Evolutionary conservation across 2,329 filamentous ascomycete genomes (phyloP).

Genomic region (Neurospora crassa): DNA sequence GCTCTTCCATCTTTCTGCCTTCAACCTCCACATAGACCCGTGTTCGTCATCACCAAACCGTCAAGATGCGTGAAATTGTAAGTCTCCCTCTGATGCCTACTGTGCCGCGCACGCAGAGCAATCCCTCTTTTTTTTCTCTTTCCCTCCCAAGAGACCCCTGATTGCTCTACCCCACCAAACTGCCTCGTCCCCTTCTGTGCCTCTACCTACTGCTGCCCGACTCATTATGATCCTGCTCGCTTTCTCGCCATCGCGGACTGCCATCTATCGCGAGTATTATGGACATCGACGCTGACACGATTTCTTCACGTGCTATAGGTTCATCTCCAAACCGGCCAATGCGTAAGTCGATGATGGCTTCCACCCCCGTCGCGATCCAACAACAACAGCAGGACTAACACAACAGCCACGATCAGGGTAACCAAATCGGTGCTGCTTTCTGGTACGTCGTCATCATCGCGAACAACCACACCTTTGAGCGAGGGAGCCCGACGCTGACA

Average conservation of each 20-base stretch:
- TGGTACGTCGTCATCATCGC: slow-evolving; percentile 49
- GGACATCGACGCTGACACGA: slow-evolving; percentile 42
- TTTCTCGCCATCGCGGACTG: slow-evolving; percentile 1
- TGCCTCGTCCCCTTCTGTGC: not conserved
- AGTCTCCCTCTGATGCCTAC: slow-evolving; percentile 26
- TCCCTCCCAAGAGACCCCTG: slow-evolving; percentile 13
- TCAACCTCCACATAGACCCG: slow-evolving; percentile 16
- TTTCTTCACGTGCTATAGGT: slow-evolving; percentile 56
- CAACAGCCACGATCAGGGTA: slow-evolving; percentile 56
- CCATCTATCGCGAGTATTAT: not conserved
- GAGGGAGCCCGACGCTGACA: slow-evolving; percentile 28
- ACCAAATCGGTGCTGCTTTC: slow-evolving; percentile 99
- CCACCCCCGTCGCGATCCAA: not conserved
- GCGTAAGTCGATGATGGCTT: slow-evolving; percentile 52
- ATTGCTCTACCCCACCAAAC: slow-evolving; percentile 19
- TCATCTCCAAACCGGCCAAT: slow-evolving; percentile 99
- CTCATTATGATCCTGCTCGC: slow-evolving; percentile 1
- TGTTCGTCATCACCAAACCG: slow-evolving; percentile 20
- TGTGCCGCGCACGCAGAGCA: too few relatives aligned
- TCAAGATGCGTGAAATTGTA: slow-evolving; percentile 68
- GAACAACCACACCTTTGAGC: slow-evolving; percentile 4
- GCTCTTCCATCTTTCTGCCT: slow-evolving; percentile 14
- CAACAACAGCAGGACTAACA: slow-evolving; percentile 25
- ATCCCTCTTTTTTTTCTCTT: slow-evolving; percentile 7
- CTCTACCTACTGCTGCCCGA: not conserved